Conservation (phyloP, 352 stramenopile genomes). For the Pythium graminicola region DNA sequence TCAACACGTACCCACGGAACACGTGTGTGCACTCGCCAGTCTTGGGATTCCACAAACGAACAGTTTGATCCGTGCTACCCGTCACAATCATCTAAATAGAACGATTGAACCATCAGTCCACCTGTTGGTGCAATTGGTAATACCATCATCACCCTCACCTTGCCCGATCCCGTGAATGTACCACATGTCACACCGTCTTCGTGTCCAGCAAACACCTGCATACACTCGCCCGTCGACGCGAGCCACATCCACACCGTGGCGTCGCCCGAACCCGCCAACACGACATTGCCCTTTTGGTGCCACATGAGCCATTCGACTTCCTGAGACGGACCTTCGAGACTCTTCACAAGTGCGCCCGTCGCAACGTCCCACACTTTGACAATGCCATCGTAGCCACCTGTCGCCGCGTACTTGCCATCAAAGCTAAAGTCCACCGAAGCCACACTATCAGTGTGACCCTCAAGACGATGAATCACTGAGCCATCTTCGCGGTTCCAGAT, state of each 20-base stretch:
- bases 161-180: constrained; percentile 92
- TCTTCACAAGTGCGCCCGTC: constrained; percentile 74
- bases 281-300: constrained; percentile 88
- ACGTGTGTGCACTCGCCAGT: constrained; percentile 90
- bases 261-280: constrained; percentile 85
- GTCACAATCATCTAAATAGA: constrained; percentile 87
- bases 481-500: constrained; percentile 86
- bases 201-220: constrained; percentile 97
- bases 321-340: constrained; percentile 81
- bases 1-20: constrained; percentile 60
- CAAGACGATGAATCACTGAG: constrained; percentile 66
- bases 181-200: constrained; percentile 93
- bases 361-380: constrained; percentile 88
- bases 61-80: constrained; percentile 90
- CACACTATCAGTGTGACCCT: constrained; percentile 78
- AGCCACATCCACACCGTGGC: constrained; percentile 92
- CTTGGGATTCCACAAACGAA: constrained; percentile 95
- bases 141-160: constrained; percentile 35
- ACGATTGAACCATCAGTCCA: background rate
- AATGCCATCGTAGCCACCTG: constrained; percentile 77
- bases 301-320: constrained; percentile 89
- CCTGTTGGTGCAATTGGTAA: background rate
- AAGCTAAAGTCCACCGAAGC: constrained; percentile 83
- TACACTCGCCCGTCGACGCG: constrained; percentile 92
- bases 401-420: constrained; percentile 82